Evolutionary conservation across 768 basidiomycete genomes (phyloP), one percentile per base, ranked within the genome.

Genomic region (Pleurotus eryngii): DNA sequence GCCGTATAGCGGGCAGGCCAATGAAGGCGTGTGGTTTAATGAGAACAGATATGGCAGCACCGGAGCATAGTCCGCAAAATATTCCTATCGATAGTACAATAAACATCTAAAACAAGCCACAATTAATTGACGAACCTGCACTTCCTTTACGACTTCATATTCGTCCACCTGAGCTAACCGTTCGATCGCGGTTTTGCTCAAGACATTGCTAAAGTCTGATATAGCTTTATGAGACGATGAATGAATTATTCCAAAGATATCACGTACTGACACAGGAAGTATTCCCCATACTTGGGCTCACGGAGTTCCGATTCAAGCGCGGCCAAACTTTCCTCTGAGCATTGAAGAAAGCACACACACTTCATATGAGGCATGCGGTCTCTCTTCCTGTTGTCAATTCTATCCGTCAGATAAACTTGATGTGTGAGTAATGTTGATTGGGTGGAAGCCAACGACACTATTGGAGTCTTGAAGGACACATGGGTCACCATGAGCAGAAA

Each of bases 241-340:
- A 56, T 55, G 22, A 30, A 47, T 55, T 59, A 56, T 61, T 67
- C 59, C 51, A 71, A 64, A 72, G 74, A 81, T 77, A 18, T 81
- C 84, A 90, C 87, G 81, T 78, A 93, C 96, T 89, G 84, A 98
- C 96, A 99, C 69, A 99, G 76, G 81, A 96, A 98, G 75, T 99
- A 99, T 75, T 95, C 94, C 70, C 95, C 95, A 66, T 98, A 99
- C 72, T 90, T 90, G 8, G 95, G 96, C 65, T 93, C 89, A 38
- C 80, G 80, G 35, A 99, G 78, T 68, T 99, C 97, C 56, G 81
- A 76, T 62, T 89, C 89, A 56, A 98, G 79, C 22, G 89, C 89
- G 56, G 86, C 85, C 37, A 99, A 76, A 67, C 92, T 95, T 27
- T 88, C 85, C 48, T 91, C 87, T 56, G 81, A 89, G 39, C 86